These are phyloP conservation scores for Diaporthe citriasiana DNA, from an alignment of 2,329 filamentous ascomycete species.

Conservation along the genomic window DNA sequence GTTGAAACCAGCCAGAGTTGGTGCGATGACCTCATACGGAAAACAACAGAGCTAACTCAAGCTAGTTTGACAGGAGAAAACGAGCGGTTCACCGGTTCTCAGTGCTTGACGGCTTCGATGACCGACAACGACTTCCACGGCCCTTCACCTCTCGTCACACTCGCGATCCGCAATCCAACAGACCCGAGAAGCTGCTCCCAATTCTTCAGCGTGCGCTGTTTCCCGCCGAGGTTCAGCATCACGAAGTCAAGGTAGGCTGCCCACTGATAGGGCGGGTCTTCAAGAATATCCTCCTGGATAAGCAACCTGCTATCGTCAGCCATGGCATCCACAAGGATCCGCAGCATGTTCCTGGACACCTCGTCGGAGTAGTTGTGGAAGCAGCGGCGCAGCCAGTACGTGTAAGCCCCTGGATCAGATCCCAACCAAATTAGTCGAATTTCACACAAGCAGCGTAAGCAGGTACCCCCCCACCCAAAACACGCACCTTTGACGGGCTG, in stretches of 20 bases:
- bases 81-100: neutral
- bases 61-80: neutral
- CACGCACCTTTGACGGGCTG: conserved; percentile 49
- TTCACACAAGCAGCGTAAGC: neutral
- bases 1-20: neutral
- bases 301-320: conserved; percentile 52
- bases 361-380: conserved; percentile 52
- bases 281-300: conserved; percentile 52
- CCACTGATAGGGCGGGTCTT: conserved; percentile 47
- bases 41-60: too few relatives aligned
- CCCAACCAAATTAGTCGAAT: conserved; percentile 20
- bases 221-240: conserved; percentile 49
- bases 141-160: conserved; percentile 40
- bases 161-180: conserved; percentile 49
- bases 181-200: conserved; percentile 46
- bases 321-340: conserved; percentile 47
- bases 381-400: conserved; percentile 53
- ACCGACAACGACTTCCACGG: conserved; percentile 36
- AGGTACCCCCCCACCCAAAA: neutral
- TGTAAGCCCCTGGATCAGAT: conserved; percentile 46
- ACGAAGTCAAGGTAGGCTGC: conserved; percentile 47
- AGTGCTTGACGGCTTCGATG: conserved; percentile 39
- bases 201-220: conserved; percentile 49
- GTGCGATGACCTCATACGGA: neutral
- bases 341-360: conserved; percentile 44